Evolutionary conservation across 306 rosid species (phyloP), one percentile per base, ranked within the genome.

Genomic region (Vigna nakashimae): DNA sequence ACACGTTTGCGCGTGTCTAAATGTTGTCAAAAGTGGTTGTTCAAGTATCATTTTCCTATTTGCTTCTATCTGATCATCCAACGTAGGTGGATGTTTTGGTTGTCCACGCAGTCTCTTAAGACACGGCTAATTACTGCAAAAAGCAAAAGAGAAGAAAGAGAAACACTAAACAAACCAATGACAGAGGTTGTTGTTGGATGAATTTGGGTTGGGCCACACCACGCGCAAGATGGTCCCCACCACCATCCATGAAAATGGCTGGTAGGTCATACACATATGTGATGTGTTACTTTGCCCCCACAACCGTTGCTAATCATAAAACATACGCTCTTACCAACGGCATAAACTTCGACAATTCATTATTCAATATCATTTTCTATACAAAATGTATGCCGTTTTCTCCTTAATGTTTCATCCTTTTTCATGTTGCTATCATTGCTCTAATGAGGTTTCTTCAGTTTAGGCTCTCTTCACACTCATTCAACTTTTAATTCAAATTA

Each of bases 211-310:
- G 82, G 88, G 81, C 85, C 75, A 66, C 69, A 70, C 13, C 79
- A 80, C 76, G 82, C 80, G 84, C 76, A 74, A 65, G 79, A 34
- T 80, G 85, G 87, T 45, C 64, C 88, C 85, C 80, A 80, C 80
- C 71, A 64, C 72, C 57, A 51, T 42, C 65, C 72, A 69, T 56
- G 53, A 36, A 73, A 82, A 50, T 68, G 75, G 71, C 20, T 10
- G 65, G 70, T 80, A 63, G 85, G 75, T 69, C 83, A 76, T n/a
- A 24, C 73, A 49, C 64, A 67, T 82, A 28, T 45, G 73, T 36
- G 13, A 79, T 20, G 36, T 43, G 22, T 58, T 30, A 9, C 52
- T 22, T 4, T 6, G 79, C 64, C 65, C 65, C 85, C 68, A 68
- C 79, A 42, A 9, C 20, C 40, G n/a, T 15, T 67, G 70, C 24